These are phyloP conservation scores for Podosphaera fusca DNA, from an alignment of 2,329 filamentous ascomycete genomes.

Conservation along the genomic window DNA sequence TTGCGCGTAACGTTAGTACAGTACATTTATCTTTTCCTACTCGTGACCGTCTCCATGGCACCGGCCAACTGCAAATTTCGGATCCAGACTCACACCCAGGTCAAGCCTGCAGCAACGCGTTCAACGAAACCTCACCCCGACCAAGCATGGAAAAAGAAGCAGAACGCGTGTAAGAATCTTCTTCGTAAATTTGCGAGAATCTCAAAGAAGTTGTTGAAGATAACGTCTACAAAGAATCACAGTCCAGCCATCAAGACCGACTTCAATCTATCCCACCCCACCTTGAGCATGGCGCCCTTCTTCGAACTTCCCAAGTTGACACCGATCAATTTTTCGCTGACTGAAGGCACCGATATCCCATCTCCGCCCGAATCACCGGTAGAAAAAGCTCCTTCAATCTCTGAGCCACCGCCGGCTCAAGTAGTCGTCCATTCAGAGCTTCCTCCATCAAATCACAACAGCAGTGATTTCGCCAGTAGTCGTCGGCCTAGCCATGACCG, in stretches of 20 bases:
- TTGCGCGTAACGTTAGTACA: too few relatives aligned
- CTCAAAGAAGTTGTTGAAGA: background rate
- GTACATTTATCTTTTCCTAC: background rate
- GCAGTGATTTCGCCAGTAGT: too few relatives aligned
- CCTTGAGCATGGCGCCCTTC: background rate
- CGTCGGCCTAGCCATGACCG: background rate
- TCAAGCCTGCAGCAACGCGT: background rate
- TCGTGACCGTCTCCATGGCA: background rate
- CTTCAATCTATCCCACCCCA: background rate
- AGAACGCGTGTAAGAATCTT: background rate
- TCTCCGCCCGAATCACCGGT: conserved; percentile 16
- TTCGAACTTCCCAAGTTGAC: conserved; percentile 16
- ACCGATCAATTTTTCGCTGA: conserved; percentile 15
- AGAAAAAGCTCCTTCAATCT: conserved; percentile 10
- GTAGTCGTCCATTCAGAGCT: background rate
- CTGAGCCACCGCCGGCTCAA: conserved; percentile 2
- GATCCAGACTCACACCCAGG: background rate
- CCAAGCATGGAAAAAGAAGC: background rate
- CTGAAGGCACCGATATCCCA: conserved; percentile 17
- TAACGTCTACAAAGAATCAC: background rate
- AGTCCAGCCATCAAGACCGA: background rate
- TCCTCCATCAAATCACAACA: background rate
- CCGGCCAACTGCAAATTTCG: background rate
- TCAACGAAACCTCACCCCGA: background rate
- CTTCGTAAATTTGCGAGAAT: background rate